A percentile compares a stretch with the other conserved stretches of the same genome.
Evolutionary conservation across 345 rosid genomes (phyloP).

Genomic region (Psidium guajava): DNA sequence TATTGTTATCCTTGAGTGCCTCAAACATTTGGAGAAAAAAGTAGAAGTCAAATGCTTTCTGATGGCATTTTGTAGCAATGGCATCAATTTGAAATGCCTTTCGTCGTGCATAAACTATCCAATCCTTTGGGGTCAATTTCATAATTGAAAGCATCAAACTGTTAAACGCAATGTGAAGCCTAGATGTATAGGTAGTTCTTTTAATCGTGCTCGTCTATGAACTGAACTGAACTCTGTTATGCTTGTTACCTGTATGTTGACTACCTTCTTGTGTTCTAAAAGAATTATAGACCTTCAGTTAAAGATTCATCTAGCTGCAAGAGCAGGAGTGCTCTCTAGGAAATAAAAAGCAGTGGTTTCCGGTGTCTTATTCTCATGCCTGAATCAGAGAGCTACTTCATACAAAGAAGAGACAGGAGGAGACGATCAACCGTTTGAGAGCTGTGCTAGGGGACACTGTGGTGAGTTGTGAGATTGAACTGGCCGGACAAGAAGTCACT

Average conservation of each 20-base stretch:
- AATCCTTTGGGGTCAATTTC: not conserved
- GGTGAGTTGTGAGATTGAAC: slow-evolving; percentile 58
- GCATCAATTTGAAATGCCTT: not conserved
- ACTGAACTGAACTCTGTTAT: not conserved
- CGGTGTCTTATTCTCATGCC: not conserved
- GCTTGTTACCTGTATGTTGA: not conserved
- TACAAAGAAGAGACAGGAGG: slow-evolving; percentile 28
- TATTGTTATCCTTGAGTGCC: not conserved
- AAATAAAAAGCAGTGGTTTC: not conserved
- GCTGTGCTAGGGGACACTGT: slow-evolving; percentile 33
- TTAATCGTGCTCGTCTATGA: not conserved
- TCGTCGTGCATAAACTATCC: not conserved
- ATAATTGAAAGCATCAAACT: not conserved
- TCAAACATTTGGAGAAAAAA: not conserved
- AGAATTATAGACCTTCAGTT: not conserved
- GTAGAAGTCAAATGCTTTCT: not conserved
- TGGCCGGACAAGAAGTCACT: slow-evolving; percentile 33
- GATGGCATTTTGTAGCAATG: not conserved
- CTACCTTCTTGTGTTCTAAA: not conserved
- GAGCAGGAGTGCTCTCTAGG: not conserved
- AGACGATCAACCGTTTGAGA: slow-evolving; percentile 26
- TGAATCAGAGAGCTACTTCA: slow-evolving; percentile 42
- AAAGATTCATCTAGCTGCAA: not conserved
- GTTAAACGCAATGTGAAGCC: not conserved
- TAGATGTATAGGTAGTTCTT: not conserved